These are phyloP conservation scores for Rhodotorula sp. DNA, from an alignment of 1,284 basidiomycete species.

Conservation along the genomic window DNA sequence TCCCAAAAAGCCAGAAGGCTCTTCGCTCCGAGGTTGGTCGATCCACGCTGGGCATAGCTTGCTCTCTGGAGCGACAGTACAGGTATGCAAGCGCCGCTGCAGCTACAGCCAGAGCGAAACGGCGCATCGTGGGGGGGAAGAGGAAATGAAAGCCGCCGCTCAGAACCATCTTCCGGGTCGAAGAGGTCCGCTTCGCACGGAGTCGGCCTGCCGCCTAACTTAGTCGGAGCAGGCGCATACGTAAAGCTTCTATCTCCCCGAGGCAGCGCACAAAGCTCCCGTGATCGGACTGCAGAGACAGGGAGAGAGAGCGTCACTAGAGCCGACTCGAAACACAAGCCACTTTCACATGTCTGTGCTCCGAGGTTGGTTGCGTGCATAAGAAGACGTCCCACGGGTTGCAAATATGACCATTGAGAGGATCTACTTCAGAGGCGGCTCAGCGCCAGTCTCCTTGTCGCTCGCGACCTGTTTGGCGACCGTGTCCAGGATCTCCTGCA, in stretches of 20 bases:
- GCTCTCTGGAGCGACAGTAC: not conserved
- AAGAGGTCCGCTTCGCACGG: too few relatives aligned
- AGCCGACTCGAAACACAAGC: too few relatives aligned
- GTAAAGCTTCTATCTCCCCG: too few relatives aligned
- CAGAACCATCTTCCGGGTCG: too few relatives aligned
- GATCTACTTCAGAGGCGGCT: constrained; percentile 31
- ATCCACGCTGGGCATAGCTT: not conserved
- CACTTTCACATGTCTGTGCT: too few relatives aligned
- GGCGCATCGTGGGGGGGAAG: not conserved
- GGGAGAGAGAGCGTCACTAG: too few relatives aligned
- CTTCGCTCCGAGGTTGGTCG: not conserved
- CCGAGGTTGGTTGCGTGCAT: too few relatives aligned
- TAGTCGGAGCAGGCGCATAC: too few relatives aligned
- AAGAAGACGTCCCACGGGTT: not conserved
- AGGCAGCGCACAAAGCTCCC: too few relatives aligned
- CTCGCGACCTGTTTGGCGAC: constrained; percentile 35
- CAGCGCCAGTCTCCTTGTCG: constrained; percentile 32
- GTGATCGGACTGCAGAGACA: too few relatives aligned
- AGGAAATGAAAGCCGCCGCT: not conserved
- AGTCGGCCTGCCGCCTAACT: too few relatives aligned
- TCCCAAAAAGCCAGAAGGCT: constrained; percentile 79
- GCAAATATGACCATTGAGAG: not conserved
- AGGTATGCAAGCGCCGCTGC: not conserved
- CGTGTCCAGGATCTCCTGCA: constrained; percentile 32
- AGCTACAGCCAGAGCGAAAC: not conserved